Base-by-base conservation (phyloP, 441 rosid species). In the Populus hybrid region DNA sequence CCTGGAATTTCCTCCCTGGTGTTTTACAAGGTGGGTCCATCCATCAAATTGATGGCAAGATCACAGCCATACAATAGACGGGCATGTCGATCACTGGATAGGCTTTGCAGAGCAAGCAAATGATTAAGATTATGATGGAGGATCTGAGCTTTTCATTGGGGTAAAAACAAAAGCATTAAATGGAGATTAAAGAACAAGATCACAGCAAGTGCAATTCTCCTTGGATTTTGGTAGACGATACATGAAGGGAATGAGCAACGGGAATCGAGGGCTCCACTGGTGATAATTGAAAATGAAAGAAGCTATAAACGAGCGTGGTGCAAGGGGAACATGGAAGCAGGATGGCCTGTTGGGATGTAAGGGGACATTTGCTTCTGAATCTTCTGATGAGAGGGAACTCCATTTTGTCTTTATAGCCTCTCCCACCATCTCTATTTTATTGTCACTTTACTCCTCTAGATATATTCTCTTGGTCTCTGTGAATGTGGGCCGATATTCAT, bases 291-390 rank as follows among this genome's bases (percentile, higher is more conserved):
- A 78, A 83, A 82, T 32, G 90, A 80, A 75, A 77, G 86, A 77
- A 72, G 54, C 76, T 30, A 74, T 40, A 54, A 46, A 28, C 10
- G 80, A 79, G 95, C 95, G 91, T 89, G 97, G 88, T 75, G 76
- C 78, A 88, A 88, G 82, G 95, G 91, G 83, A 78, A 88, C 91
- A 89, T 81, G 73, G 73, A 79, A 81, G 79, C 92, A 86, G 93
- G 73, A 80, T 50, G 73, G 20, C 63, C 8, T 93, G 98, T 90
- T 80, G 90, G 95, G 92, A 78, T 85, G 78, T 35, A 84, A 86
- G 90, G 96, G 81, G 89, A 92, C 97, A 92, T 40, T 65, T 14
- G 36, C 71, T 77, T 80, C 87, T 79, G 82, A 82, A 71, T 61
- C 75, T 74, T 84, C 84, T 72, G 81, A 72, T 68, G 72, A 73